Percentiles rank a stretch among this genome's conserved stretches.
Evolutionary conservation across 495 filamentous ascomycete species (phyloP).

Genomic region (Xeromyces bisporus): DNA sequence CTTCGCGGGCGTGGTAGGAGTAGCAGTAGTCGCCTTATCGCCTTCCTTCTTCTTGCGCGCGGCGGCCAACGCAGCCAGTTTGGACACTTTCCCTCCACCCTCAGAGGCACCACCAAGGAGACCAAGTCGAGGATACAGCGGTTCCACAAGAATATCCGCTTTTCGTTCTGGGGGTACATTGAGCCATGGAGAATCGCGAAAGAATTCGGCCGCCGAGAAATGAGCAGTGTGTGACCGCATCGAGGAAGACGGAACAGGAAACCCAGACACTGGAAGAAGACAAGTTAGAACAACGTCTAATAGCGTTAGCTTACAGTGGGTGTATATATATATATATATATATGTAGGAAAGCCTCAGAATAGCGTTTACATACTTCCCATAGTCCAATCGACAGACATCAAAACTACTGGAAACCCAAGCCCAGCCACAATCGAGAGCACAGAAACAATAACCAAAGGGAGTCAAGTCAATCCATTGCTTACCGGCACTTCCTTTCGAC

Average conservation of each 20-base stretch:
- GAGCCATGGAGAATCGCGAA: slow-evolving; percentile 75
- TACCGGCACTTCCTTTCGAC: slow-evolving; percentile 27
- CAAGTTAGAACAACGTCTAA: slow-evolving; percentile 27
- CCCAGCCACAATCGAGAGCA: slow-evolving; percentile 17
- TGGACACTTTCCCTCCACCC: slow-evolving; percentile 55
- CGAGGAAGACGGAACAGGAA: slow-evolving; percentile 11
- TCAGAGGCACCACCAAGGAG: slow-evolving; percentile 60
- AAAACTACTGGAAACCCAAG: slow-evolving; percentile 7
- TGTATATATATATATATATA: no score
- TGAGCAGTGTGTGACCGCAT: slow-evolving; percentile 10
- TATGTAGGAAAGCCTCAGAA: no score
- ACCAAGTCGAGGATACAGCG: slow-evolving; percentile 38
- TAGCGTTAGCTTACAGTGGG: slow-evolving; percentile 25
- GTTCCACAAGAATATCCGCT: slow-evolving; percentile 47
- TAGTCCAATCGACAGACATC: neutral
- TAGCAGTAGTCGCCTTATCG: slow-evolving; percentile 31
- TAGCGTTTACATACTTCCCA: neutral
- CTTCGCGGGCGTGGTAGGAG: slow-evolving; percentile 3
- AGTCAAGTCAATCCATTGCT: slow-evolving; percentile 11
- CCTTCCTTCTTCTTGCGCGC: slow-evolving; percentile 65
- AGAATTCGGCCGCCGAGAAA: slow-evolving; percentile 43
- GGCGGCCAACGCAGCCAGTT: slow-evolving; percentile 78
- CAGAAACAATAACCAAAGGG: slow-evolving; percentile 7
- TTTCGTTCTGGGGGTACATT: slow-evolving; percentile 53
- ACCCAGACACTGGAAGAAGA: slow-evolving; percentile 21